phyloP scores from a whole-genome alignment of 768 basidiomycete species.

The Tulasnella sp. region DNA sequence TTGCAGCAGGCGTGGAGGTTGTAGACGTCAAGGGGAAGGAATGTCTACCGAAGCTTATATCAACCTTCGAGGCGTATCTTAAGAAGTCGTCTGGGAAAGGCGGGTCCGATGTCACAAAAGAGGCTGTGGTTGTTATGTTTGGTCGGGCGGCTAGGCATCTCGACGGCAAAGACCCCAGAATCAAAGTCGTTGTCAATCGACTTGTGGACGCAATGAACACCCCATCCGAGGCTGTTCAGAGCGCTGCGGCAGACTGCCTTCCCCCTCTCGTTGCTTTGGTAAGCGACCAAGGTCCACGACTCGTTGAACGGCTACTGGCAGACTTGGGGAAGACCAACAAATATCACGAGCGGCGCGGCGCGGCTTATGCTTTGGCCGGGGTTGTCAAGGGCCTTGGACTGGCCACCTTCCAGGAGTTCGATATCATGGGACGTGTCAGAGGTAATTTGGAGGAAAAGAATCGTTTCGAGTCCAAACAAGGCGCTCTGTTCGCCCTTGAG shows the following conservation, averaged over 20 bases:
- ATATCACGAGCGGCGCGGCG: slow-evolving; percentile 91
- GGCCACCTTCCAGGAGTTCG: slow-evolving; percentile 70
- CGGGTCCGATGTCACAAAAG: slow-evolving; percentile 78
- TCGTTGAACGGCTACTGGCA: slow-evolving; percentile 69
- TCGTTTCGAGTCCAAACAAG: slow-evolving; percentile 75
- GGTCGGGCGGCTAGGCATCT: slow-evolving; percentile 88
- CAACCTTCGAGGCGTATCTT: slow-evolving; percentile 72
- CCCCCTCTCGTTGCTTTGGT: slow-evolving; percentile 73
- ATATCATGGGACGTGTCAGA: slow-evolving; percentile 61
- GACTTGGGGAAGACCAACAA: slow-evolving; percentile 71
- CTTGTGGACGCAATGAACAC: slow-evolving; percentile 85
- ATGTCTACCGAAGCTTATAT: slow-evolving; percentile 62
- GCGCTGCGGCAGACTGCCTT: slow-evolving; percentile 91
- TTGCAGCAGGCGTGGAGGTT: slow-evolving; percentile 69
- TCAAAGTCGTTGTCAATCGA: slow-evolving; percentile 72
- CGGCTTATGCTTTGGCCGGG: slow-evolving; percentile 92
- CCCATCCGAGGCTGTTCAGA: slow-evolving; percentile 91
- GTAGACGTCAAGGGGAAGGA: slow-evolving; percentile 75
- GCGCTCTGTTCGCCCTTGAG: slow-evolving; percentile 91
- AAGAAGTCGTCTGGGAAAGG: slow-evolving; percentile 43
- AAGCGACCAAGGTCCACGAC: slow-evolving; percentile 41
- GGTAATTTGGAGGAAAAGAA: slow-evolving; percentile 83
- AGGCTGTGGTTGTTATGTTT: slow-evolving; percentile 89
- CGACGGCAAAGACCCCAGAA: slow-evolving; percentile 60
- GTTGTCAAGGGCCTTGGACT: slow-evolving; percentile 87